Percentiles rank a stretch among this genome's conserved stretches.
These are phyloP conservation scores for Adiantum capillusveneris DNA, from an alignment of 75 land plant genomes.

Conservation along the genomic window DNA sequence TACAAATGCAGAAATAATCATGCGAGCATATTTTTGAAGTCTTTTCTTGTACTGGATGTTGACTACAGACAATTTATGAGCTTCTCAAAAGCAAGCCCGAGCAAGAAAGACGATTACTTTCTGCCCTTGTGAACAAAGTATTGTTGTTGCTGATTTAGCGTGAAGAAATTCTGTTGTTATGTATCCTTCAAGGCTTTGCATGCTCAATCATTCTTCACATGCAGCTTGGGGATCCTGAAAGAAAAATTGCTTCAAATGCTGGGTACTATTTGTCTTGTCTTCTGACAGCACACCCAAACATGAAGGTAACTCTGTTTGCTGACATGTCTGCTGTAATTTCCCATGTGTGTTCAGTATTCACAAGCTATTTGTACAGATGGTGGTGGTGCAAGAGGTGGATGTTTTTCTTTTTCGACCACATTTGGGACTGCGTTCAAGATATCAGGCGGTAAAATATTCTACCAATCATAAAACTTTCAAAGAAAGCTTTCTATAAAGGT, in stretches of 20 bases:
- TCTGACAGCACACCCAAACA: constrained; percentile 80
- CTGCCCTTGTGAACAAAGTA: constrained; percentile 89
- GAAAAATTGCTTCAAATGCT: constrained; percentile 81
- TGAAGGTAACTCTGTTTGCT: constrained; percentile 58
- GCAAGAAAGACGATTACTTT: constrained; percentile 74
- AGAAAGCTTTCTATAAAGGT: too few species aligned
- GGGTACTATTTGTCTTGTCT: constrained; percentile 66
- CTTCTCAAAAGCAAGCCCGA: constrained; percentile 84
- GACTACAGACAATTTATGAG: constrained; percentile 50
- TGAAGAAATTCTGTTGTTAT: too few species aligned
- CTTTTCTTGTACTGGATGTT: neutral
- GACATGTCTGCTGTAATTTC: neutral
- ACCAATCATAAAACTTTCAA: neutral
- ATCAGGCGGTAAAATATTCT: constrained; percentile 70
- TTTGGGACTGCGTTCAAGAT: constrained; percentile 68
- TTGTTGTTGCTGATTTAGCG: too few species aligned
- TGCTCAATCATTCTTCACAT: neutral
- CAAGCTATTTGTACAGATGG: constrained; percentile 40
- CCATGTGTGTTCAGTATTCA: neutral
- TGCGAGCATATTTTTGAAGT: too few species aligned
- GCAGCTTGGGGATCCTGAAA: constrained; percentile 90
- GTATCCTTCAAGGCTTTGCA: too few species aligned
- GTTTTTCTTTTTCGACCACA: constrained; percentile 82
- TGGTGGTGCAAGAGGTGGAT: constrained; percentile 90
- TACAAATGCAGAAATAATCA: too few species aligned